These are phyloP conservation scores for Calonectria multiphialidica DNA, from an alignment of 2,329 filamentous ascomycete species.

Conservation along the genomic window DNA sequence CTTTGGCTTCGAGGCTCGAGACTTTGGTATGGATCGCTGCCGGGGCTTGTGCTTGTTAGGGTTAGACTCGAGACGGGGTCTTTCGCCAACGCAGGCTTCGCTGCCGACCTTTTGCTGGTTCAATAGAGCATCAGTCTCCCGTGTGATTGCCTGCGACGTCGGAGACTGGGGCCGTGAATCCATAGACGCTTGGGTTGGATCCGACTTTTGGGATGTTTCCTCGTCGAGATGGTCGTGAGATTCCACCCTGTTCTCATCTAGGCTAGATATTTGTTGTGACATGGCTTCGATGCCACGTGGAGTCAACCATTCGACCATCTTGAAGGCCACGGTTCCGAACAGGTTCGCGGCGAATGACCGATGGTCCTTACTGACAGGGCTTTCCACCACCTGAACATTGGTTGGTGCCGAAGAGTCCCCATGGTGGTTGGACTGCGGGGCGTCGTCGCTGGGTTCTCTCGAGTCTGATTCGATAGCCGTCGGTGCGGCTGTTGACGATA, in stretches of 20 bases:
- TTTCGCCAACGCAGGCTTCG: not conserved
- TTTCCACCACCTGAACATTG: conserved; percentile 58
- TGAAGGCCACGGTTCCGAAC: conserved; percentile 75
- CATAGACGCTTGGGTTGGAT: not conserved
- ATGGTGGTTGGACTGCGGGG: not conserved
- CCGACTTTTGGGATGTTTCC: not conserved
- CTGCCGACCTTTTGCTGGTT: conserved; percentile 1
- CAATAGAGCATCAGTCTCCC: conserved; percentile 11
- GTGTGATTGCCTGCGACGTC: not conserved
- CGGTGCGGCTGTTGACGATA: not conserved
- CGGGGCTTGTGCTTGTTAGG: conserved; percentile 22
- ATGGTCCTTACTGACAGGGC: conserved; percentile 65
- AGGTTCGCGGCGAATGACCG: conserved; percentile 72
- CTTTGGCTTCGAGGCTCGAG: conserved; percentile 43
- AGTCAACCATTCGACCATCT: conserved; percentile 79
- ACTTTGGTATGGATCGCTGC: conserved; percentile 21
- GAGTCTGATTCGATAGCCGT: not conserved
- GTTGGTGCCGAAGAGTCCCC: not conserved
- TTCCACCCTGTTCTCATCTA: conserved; percentile 17
- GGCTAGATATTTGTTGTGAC: conserved; percentile 49
- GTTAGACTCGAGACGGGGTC: conserved; percentile 10
- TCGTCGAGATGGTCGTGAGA: not conserved
- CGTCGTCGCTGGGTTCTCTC: not conserved
- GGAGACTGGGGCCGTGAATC: conserved; percentile 10
- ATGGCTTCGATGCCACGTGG: conserved; percentile 67